These are phyloP conservation scores for Ceriops zippeliana DNA, from an alignment of 345 rosid species.

Conservation along the genomic window DNA sequence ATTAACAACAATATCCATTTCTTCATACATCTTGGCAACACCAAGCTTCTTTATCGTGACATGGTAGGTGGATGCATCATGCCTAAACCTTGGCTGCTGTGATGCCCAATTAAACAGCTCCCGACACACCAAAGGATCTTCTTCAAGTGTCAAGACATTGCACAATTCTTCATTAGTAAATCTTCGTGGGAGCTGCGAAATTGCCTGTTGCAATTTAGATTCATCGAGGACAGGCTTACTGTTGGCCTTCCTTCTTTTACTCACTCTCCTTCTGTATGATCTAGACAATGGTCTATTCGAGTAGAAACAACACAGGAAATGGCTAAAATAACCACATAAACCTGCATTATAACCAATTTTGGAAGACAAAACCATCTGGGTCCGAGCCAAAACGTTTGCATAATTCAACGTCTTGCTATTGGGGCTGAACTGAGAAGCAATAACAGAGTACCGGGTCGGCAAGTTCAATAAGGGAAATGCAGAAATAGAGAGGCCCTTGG, in stretches of 20 bases:
- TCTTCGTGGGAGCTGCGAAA: slow-evolving; percentile 63
- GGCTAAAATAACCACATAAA: background rate
- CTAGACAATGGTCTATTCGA: slow-evolving; percentile 52
- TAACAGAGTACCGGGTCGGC: background rate
- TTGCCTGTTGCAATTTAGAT: slow-evolving; percentile 40
- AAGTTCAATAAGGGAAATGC: background rate
- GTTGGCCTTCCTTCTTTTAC: slow-evolving; percentile 48
- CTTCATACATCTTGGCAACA: slow-evolving; percentile 69
- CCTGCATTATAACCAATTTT: background rate
- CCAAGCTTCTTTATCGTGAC: slow-evolving; percentile 76
- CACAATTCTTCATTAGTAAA: slow-evolving; percentile 66
- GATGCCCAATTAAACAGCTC: slow-evolving; percentile 83
- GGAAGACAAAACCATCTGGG: background rate
- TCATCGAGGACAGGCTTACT: slow-evolving; percentile 53
- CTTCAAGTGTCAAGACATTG: slow-evolving; percentile 50
- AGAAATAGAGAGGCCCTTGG: background rate
- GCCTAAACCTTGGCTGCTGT: slow-evolving; percentile 74
- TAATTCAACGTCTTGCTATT: background rate
- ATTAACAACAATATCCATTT: slow-evolving; percentile 81
- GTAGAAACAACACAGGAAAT: slow-evolving; percentile 29
- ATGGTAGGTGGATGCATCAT: slow-evolving; percentile 57
- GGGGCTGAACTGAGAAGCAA: background rate
- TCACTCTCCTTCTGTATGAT: slow-evolving; percentile 54
- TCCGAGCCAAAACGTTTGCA: slow-evolving; percentile 1
- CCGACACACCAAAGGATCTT: slow-evolving; percentile 66